A percentile compares a stretch with the other conserved stretches of the same genome.
Evolutionary conservation across 768 basidiomycete species (phyloP).

Genomic region (Termitomyces sp.): DNA sequence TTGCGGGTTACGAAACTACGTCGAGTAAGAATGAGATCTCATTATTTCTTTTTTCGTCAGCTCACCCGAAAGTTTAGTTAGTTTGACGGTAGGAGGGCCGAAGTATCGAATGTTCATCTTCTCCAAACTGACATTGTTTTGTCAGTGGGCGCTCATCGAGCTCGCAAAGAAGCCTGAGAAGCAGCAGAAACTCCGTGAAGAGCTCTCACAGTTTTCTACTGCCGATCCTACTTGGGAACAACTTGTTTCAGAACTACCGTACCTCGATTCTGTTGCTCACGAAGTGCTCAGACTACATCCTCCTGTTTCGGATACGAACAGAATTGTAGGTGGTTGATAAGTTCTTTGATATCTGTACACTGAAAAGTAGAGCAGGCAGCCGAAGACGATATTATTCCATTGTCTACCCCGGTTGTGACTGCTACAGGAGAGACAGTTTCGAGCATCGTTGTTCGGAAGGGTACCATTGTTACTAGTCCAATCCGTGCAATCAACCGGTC

Average conservation of each 20-base stretch:
- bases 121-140: not conserved
- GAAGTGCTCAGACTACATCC: conserved; percentile 45
- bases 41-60: not conserved
- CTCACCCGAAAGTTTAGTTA: conserved; percentile 20
- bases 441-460: conserved; percentile 43
- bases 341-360: not conserved
- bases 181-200: conserved; percentile 47
- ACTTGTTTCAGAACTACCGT: conserved; percentile 45
- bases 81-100: conserved; percentile 26
- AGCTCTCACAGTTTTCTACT: conserved; percentile 38
- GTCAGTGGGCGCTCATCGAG: conserved; percentile 57
- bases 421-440: conserved; percentile 34
- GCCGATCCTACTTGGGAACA: conserved; percentile 54
- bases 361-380: conserved; percentile 28
- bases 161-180: conserved; percentile 39
- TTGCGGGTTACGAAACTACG: conserved; percentile 53
- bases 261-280: conserved; percentile 49
- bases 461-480: conserved; percentile 39
- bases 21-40: conserved; percentile 29
- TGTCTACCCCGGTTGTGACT: conserved; percentile 46
- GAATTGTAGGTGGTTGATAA: conserved; percentile 30
- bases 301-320: conserved; percentile 30
- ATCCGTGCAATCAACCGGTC: conserved; percentile 47
- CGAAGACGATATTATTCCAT: conserved; percentile 56
- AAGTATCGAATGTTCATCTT: not conserved